These are phyloP conservation scores for Quercus variabilis DNA, from an alignment of 306 rosid genomes.

Conservation along the genomic window DNA sequence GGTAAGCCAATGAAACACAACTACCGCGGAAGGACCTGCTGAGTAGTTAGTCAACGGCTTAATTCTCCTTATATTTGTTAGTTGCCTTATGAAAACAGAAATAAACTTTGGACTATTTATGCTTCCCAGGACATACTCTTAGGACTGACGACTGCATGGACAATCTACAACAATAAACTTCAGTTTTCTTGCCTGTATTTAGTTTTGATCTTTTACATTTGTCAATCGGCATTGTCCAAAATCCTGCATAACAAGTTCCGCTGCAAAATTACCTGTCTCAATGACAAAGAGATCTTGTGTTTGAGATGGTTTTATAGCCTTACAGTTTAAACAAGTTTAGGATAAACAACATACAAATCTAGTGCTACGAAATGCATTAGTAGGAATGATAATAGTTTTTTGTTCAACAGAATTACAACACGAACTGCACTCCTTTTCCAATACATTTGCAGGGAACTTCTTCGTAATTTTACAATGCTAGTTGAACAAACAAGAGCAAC, in stretches of 20 bases:
- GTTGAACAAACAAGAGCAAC: too few species aligned
- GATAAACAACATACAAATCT: not conserved
- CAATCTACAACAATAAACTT: slow-evolving; percentile 30
- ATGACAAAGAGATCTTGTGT: too few species aligned
- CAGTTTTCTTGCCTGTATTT: slow-evolving; percentile 25
- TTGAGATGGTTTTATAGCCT: not conserved
- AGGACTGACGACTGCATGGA: slow-evolving; percentile 27
- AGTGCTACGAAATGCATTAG: not conserved
- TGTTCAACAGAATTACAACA: not conserved
- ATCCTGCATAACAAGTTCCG: not conserved
- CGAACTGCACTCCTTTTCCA: not conserved
- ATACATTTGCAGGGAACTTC: not conserved
- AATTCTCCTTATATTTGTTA: slow-evolving; percentile 1
- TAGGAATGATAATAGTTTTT: too few species aligned
- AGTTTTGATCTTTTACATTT: not conserved
- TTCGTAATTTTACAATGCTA: too few species aligned
- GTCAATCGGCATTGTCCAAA: not conserved
- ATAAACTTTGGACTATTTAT: slow-evolving; percentile 19
- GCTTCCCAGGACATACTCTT: slow-evolving; percentile 22
- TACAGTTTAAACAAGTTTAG: not conserved
- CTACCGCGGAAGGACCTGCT: slow-evolving; percentile 29
- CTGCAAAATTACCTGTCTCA: not conserved
- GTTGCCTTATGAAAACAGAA: not conserved
- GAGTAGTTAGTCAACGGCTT: slow-evolving; percentile 25
- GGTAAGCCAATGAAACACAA: slow-evolving; percentile 34